Percentiles rank a stretch among this genome's conserved stretches.
phyloP scores from a whole-genome alignment of 169 alveolate genomes.

The Cryptosporidium bovis region DNA sequence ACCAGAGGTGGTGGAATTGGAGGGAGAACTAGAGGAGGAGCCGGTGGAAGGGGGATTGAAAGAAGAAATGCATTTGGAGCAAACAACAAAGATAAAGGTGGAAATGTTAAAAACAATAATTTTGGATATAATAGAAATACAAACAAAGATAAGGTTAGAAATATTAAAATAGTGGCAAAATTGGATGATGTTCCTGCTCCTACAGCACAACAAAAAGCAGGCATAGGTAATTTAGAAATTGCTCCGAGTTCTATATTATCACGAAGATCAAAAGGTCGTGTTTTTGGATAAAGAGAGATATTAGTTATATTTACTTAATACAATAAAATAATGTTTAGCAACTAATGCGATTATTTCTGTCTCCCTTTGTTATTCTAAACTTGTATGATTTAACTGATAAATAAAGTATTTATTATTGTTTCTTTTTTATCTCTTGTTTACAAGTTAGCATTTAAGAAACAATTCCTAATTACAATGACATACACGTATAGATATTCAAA shows the following conservation, averaged over 20 bases:
- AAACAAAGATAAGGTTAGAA: constrained; percentile 16
- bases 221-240: constrained; percentile 17
- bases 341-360: not conserved
- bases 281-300: not conserved
- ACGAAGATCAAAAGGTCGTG: constrained; percentile 8
- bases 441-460: too few species aligned
- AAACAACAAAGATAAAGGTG: constrained; percentile 1
- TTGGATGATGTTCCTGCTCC: constrained; percentile 53
- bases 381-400: too few species aligned
- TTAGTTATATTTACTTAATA: not conserved
- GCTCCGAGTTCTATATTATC: constrained; percentile 57
- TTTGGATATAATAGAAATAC: constrained; percentile 1
- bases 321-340: not conserved
- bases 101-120: not conserved
- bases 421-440: too few species aligned
- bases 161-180: constrained; percentile 53
- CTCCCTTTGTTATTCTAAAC: too few species aligned
- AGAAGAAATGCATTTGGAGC: not conserved
- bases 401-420: too few species aligned
- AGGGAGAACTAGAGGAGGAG: not conserved
- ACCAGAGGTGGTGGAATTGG: constrained; percentile 11
- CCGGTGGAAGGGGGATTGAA: not conserved
- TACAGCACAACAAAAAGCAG: constrained; percentile 68
- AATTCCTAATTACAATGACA: too few species aligned
- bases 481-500: too few species aligned